Percentiles rank a stretch among this genome's conserved stretches.
Evolutionary conservation across 768 basidiomycete species (phyloP).

Genomic region (Leucogyrophana mollusca): DNA sequence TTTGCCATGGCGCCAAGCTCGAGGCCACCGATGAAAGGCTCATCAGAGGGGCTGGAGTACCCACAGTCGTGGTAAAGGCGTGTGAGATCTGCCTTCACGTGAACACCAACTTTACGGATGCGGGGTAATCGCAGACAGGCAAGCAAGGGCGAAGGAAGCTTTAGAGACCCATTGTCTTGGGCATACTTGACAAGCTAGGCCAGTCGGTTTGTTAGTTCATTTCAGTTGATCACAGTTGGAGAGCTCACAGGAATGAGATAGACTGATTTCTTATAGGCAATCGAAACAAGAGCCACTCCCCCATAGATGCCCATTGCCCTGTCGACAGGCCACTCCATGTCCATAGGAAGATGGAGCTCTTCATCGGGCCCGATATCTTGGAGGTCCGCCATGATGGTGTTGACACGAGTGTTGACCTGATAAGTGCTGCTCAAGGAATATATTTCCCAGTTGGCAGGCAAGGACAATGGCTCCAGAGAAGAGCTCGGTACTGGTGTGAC

Average conservation of each 20-base stretch:
- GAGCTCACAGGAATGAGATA: constrained; percentile 1
- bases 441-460: constrained; percentile 4
- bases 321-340: constrained; percentile 10
- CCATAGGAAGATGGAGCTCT: background rate
- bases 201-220: background rate
- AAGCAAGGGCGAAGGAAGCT: constrained; percentile 6
- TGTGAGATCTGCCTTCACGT: constrained; percentile 21
- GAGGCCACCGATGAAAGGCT: constrained; percentile 23
- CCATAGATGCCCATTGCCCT: background rate
- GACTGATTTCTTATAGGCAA: constrained; percentile 2
- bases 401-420: constrained; percentile 1
- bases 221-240: background rate
- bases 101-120: constrained; percentile 23
- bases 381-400: constrained; percentile 4
- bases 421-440: background rate
- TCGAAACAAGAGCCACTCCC: background rate
- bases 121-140: no score
- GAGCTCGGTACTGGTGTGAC: constrained; percentile 20
- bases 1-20: constrained; percentile 30
- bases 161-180: constrained; percentile 1
- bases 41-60: background rate
- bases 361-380: background rate
- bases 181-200: no score
- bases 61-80: constrained; percentile 15
- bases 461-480: no score